Conservation (phyloP, 2,329 filamentous ascomycete species). For the Ophiobolus disseminans region DNA sequence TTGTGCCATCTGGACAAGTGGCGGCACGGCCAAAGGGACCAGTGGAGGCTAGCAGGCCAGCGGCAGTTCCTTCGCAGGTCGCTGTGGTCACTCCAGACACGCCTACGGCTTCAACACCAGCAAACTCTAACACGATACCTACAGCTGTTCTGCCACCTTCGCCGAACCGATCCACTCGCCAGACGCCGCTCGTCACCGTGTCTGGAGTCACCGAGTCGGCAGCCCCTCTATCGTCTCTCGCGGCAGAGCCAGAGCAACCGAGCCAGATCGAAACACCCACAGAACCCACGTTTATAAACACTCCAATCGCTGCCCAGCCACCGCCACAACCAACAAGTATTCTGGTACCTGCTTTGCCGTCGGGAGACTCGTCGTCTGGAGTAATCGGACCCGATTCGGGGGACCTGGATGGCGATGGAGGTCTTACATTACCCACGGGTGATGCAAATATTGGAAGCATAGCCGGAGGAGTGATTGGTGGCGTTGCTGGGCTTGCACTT, state of each 20-base stretch:
- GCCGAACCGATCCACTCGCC: slow-evolving; percentile 10
- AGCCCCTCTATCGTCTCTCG: slow-evolving; percentile 15
- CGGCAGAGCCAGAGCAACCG: slow-evolving; percentile 20
- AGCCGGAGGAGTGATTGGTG: slow-evolving; percentile 45
- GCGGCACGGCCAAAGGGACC: slow-evolving; percentile 5
- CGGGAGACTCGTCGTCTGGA: slow-evolving; percentile 33
- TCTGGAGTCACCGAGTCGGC: slow-evolving; percentile 17
- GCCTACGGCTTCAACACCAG: slow-evolving; percentile 26
- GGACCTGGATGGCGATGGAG: slow-evolving; percentile 20
- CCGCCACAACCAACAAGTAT: slow-evolving; percentile 26
- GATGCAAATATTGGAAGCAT: slow-evolving; percentile 40
- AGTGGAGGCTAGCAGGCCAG: slow-evolving; percentile 14
- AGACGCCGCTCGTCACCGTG: slow-evolving; percentile 12
- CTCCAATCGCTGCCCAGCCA: slow-evolving; percentile 18
- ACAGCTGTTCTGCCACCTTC: slow-evolving; percentile 32
- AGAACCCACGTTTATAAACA: slow-evolving; percentile 13
- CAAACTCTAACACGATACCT: slow-evolving; percentile 40
- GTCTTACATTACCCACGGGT: slow-evolving; percentile 27
- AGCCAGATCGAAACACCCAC: slow-evolving; percentile 16
- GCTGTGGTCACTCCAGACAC: slow-evolving; percentile 15
- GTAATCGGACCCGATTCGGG: slow-evolving; percentile 37
- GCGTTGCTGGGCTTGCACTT: slow-evolving; percentile 40
- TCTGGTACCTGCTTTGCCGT: slow-evolving; percentile 19
- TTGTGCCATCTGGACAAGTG: slow-evolving; percentile 27
- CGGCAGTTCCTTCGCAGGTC: slow-evolving; percentile 15